These are phyloP conservation scores for Pneumocystis sp. DNA, from an alignment of 1,139 yeast genomes.

Conservation along the genomic window DNA sequence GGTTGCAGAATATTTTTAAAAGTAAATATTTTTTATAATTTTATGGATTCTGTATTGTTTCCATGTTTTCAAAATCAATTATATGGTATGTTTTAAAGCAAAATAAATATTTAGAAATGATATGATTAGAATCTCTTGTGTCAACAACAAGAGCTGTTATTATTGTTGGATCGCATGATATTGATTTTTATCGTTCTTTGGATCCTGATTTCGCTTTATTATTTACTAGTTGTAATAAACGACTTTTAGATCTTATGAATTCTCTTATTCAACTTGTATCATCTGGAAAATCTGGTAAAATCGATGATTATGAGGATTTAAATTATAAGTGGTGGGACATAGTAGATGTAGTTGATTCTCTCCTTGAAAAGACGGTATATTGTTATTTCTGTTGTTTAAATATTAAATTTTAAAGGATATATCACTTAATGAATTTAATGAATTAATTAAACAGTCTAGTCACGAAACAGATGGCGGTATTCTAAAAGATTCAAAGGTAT, in stretches of 20 bases:
- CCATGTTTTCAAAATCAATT: not conserved
- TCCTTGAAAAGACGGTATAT: slow-evolving; percentile 42
- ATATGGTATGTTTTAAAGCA: not conserved
- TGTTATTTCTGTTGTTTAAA: not conserved
- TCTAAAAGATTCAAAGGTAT: not conserved
- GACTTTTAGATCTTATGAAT: slow-evolving; percentile 41
- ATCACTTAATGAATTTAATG: slow-evolving; percentile 37
- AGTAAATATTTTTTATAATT: not conserved
- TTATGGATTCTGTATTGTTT: not conserved
- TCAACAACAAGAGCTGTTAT: slow-evolving; percentile 54
- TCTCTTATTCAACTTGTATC: slow-evolving; percentile 35
- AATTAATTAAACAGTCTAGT: slow-evolving; percentile 3
- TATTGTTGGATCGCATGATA: slow-evolving; percentile 65
- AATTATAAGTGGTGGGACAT: slow-evolving; percentile 47
- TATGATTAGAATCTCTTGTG: slow-evolving; percentile 26
- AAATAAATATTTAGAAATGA: not conserved
- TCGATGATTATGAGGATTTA: slow-evolving; percentile 32
- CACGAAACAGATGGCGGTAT: not conserved
- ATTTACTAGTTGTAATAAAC: slow-evolving; percentile 32
- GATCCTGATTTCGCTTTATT: slow-evolving; percentile 36
- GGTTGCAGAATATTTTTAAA: not conserved
- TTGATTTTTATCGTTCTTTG: slow-evolving; percentile 56
- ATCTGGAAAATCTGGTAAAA: slow-evolving; percentile 23
- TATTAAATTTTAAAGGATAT: slow-evolving; percentile 29
- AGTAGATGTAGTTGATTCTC: slow-evolving; percentile 47